These are phyloP conservation scores for Chenopodium formosanum DNA, from an alignment of 148 eudicot species.

Conservation along the genomic window DNA sequence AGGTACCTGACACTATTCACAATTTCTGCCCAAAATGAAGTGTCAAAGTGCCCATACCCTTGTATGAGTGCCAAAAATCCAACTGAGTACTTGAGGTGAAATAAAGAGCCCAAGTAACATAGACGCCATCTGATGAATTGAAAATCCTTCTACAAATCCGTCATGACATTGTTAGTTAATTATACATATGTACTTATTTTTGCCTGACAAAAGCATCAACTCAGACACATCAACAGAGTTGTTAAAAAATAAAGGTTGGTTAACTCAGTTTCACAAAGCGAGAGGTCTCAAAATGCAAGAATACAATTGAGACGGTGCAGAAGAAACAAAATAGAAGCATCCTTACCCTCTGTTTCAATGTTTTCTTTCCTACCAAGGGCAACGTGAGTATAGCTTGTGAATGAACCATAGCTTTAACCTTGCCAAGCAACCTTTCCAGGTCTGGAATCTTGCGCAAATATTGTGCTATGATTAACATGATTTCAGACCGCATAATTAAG, in stretches of 20 bases:
- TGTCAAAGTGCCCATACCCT: too few species aligned
- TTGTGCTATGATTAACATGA: slow-evolving; percentile 52
- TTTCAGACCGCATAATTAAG: slow-evolving; percentile 51
- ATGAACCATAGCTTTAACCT: slow-evolving; percentile 67
- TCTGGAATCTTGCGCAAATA: slow-evolving; percentile 87
- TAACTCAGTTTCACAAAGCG: not conserved
- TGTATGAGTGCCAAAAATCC: too few species aligned
- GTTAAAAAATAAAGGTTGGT: not conserved
- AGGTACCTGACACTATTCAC: too few species aligned
- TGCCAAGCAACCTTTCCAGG: slow-evolving; percentile 88
- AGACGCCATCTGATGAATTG: not conserved
- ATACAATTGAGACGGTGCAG: not conserved
- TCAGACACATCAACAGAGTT: not conserved
- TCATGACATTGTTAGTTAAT: not conserved
- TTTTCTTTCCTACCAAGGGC: slow-evolving; percentile 77
- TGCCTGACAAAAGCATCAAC: not conserved
- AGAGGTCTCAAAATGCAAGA: not conserved
- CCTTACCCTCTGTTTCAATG: slow-evolving; percentile 88
- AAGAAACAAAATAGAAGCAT: not conserved
- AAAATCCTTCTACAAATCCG: not conserved
- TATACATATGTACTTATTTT: not conserved
- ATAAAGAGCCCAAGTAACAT: too few species aligned
- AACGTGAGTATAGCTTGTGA: slow-evolving; percentile 65
- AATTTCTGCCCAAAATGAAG: too few species aligned
- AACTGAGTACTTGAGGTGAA: not conserved